Evolutionary conservation across 495 filamentous ascomycete genomes (phyloP).

Genomic region (Podospora sp.): DNA sequence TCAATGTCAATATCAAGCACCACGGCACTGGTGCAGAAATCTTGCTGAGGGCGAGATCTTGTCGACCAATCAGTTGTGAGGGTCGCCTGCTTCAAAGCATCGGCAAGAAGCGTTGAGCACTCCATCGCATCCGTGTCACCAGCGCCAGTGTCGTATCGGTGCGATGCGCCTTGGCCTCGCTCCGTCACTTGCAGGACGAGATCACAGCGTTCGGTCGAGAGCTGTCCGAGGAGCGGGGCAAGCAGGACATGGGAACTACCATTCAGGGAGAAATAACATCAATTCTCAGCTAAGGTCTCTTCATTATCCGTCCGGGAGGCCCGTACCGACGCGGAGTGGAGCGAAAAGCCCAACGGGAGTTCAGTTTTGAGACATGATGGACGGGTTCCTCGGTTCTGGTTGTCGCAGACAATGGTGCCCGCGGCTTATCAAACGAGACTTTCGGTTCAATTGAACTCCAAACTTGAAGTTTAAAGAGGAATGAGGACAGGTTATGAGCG

Average conservation of each 20-base stretch:
- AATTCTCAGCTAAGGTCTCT: not conserved
- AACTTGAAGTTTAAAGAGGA: not conserved
- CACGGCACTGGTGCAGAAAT: not conserved
- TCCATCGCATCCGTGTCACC: conserved; percentile 12
- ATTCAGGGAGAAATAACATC: too few relatives aligned
- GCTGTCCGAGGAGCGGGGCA: not conserved
- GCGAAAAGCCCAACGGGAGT: not conserved
- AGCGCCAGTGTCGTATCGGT: conserved; percentile 22
- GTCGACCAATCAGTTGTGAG: not conserved
- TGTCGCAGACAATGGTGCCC: not conserved
- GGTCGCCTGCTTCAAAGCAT: conserved; percentile 2
- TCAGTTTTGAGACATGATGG: not conserved
- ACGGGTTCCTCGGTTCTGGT: not conserved
- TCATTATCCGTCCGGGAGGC: too few relatives aligned
- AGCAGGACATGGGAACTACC: not conserved
- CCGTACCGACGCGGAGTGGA: too few relatives aligned
- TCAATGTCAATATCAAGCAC: not conserved
- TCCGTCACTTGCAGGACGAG: not conserved
- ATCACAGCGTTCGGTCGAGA: not conserved
- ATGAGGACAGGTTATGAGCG: not conserved
- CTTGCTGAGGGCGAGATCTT: not conserved
- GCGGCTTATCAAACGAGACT: conserved; percentile 9
- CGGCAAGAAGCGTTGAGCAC: not conserved
- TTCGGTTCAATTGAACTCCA: conserved; percentile 6
- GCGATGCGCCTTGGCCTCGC: conserved; percentile 29